These are phyloP conservation scores for Spizellomyces punctatus DNA, from an alignment of 192 early-diverging fungal genomes.

Conservation along the genomic window DNA sequence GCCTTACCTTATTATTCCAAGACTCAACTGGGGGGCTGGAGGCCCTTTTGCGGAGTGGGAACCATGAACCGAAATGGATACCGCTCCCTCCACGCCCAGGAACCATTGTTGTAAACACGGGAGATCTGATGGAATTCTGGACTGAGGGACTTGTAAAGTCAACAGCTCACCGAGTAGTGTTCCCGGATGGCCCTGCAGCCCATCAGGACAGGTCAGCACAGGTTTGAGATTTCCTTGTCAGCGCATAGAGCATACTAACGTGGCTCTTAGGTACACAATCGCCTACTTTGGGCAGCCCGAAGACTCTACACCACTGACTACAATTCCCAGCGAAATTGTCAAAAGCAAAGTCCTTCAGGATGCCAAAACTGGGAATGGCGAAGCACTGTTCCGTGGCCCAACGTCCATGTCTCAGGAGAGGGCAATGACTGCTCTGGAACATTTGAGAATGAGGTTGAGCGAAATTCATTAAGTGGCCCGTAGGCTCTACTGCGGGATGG, in stretches of 20 bases:
- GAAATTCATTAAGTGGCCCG: neutral
- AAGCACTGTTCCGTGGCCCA: slow-evolving; percentile 24
- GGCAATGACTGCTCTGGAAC: slow-evolving; percentile 56
- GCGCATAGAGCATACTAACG: no score
- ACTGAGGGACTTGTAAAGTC: slow-evolving; percentile 44
- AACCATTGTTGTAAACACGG: slow-evolving; percentile 53
- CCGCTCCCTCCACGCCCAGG: slow-evolving; percentile 59
- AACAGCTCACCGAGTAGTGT: slow-evolving; percentile 57
- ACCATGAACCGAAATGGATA: slow-evolving; percentile 50
- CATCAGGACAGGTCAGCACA: slow-evolving; percentile 40
- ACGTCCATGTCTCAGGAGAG: slow-evolving; percentile 31
- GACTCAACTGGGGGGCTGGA: slow-evolving; percentile 52
- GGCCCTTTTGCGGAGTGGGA: slow-evolving; percentile 24
- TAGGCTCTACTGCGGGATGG: no score
- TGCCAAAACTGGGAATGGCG: neutral
- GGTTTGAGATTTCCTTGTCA: neutral
- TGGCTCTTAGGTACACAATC: slow-evolving; percentile 23
- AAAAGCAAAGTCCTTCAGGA: neutral
- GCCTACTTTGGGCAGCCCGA: slow-evolving; percentile 34
- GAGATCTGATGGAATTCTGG: slow-evolving; percentile 36
- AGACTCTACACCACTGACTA: slow-evolving; percentile 43
- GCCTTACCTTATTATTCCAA: slow-evolving; percentile 69
- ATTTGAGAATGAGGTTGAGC: slow-evolving; percentile 45
- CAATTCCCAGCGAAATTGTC: slow-evolving; percentile 45
- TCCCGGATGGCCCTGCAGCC: slow-evolving; percentile 3